A percentile compares a stretch with the other conserved stretches of the same genome.
These are phyloP conservation scores for Helicostylum pulchrum DNA, from an alignment of 192 early-diverging fungal genomes.

Conservation along the genomic window DNA sequence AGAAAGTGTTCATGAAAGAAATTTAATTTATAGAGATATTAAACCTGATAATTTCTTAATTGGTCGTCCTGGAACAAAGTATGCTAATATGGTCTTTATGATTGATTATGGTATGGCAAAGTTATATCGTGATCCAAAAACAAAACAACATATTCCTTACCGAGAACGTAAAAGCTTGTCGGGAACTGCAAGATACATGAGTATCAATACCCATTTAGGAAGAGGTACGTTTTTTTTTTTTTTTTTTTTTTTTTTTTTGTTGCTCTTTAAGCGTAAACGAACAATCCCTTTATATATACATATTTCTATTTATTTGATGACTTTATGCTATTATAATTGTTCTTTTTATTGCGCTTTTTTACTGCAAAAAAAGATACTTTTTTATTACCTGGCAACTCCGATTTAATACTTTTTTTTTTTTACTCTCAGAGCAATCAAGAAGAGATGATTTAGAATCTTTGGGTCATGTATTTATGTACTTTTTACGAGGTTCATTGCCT, in stretches of 20 bases:
- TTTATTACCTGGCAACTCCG: too few species aligned
- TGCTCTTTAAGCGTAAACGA: background rate
- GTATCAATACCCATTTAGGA: slow-evolving; percentile 96
- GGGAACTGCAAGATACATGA: slow-evolving; percentile 98
- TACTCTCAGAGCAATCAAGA: slow-evolving; percentile 83
- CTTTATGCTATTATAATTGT: background rate
- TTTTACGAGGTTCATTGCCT: slow-evolving; percentile 87
- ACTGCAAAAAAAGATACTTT: too few species aligned
- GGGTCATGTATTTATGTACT: slow-evolving; percentile 98
- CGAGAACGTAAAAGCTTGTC: slow-evolving; percentile 91
- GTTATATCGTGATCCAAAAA: slow-evolving; percentile 94
- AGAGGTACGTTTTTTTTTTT: slow-evolving; percentile 53
- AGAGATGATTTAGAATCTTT: slow-evolving; percentile 97
- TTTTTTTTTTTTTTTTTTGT: background rate
- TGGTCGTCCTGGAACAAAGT: slow-evolving; percentile 69
- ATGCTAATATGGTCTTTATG: slow-evolving; percentile 74
- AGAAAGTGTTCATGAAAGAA: slow-evolving; percentile 90
- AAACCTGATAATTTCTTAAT: slow-evolving; percentile 99
- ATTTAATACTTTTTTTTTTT: slow-evolving; percentile 6
- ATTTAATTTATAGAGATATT: slow-evolving; percentile 96
- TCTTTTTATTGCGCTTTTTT: too few species aligned
- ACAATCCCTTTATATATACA: background rate
- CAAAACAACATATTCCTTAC: slow-evolving; percentile 96
- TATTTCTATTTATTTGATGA: background rate
- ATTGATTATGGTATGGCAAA: slow-evolving; percentile 99